These are phyloP conservation scores for Trichoderma endophyticum DNA, from an alignment of 2,329 filamentous ascomycete genomes.

Conservation along the genomic window DNA sequence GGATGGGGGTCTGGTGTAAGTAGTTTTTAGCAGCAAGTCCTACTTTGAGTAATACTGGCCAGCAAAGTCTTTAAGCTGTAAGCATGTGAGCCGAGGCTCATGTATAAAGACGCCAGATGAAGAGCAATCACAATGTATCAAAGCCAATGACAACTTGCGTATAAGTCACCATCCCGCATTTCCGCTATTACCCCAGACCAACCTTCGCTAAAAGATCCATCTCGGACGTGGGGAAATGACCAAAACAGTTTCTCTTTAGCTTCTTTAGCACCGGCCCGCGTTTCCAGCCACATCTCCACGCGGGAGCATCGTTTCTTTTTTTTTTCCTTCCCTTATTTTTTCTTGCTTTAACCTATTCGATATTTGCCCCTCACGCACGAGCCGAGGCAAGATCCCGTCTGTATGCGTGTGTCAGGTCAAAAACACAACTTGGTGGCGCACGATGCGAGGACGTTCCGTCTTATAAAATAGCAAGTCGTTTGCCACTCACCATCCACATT, in stretches of 20 bases:
- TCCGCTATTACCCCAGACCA: background rate
- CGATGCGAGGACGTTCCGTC: background rate
- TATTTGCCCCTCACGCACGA: slow-evolving; percentile 2
- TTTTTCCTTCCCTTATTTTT: background rate
- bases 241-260: background rate
- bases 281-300: background rate
- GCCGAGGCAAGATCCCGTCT: slow-evolving; percentile 12
- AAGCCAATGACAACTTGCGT: background rate
- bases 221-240: background rate
- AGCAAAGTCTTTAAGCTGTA: background rate
- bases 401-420: background rate
- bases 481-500: background rate
- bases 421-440: background rate
- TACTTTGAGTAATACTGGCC: too few relatives aligned
- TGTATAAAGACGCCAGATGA: background rate
- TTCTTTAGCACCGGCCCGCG: background rate
- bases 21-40: background rate
- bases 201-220: background rate
- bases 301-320: background rate
- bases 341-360: background rate
- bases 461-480: background rate
- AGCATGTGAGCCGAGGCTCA: background rate
- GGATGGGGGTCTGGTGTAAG: background rate
- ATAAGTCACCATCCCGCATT: background rate
- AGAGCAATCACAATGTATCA: background rate